A percentile compares a stretch with the other conserved stretches of the same genome.
phyloP scores from a whole-genome alignment of 2,329 filamentous ascomycete species.

The Colletotrichum sp. region DNA sequence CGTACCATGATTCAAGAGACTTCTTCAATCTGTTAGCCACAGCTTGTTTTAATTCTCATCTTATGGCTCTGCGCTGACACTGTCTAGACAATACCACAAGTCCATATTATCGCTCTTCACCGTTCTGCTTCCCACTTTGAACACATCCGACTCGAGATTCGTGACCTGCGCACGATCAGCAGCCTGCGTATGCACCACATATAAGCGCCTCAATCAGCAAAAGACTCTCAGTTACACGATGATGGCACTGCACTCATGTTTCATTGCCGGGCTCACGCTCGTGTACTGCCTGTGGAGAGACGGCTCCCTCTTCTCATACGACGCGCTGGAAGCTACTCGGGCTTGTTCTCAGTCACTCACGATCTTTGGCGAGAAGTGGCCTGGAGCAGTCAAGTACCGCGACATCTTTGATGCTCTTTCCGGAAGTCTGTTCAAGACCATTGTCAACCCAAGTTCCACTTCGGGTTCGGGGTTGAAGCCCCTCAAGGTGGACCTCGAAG shows the following conservation, averaged over 20 bases:
- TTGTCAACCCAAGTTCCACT: conserved; percentile 16
- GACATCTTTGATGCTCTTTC: conserved; percentile 32
- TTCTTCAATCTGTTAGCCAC: conserved; percentile 27
- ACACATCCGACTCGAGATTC: conserved; percentile 26
- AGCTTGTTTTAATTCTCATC: too few relatives aligned
- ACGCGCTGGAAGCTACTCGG: conserved; percentile 29
- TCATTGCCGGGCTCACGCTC: conserved; percentile 31
- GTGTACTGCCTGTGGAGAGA: conserved; percentile 33
- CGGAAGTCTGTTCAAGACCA: conserved; percentile 25
- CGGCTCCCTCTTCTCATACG: conserved; percentile 25
- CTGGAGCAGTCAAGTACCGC: conserved; percentile 31
- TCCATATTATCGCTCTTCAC: conserved; percentile 27
- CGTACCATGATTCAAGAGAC: conserved; percentile 28
- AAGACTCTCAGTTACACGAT: conserved; percentile 34
- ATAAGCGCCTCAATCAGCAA: conserved; percentile 33
- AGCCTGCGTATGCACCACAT: conserved; percentile 30
- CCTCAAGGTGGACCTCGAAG: not conserved
- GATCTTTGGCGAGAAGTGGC: conserved; percentile 34
- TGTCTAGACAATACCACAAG: conserved; percentile 27
- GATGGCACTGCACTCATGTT: conserved; percentile 33
- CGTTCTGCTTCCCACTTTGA: conserved; percentile 26
- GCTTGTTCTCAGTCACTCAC: conserved; percentile 31
- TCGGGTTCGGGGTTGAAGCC: not conserved
- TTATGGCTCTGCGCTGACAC: not conserved
- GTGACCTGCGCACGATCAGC: conserved; percentile 24